Conservation (phyloP, 805 yeast genomes). For the Candida jianshihensis region DNA sequence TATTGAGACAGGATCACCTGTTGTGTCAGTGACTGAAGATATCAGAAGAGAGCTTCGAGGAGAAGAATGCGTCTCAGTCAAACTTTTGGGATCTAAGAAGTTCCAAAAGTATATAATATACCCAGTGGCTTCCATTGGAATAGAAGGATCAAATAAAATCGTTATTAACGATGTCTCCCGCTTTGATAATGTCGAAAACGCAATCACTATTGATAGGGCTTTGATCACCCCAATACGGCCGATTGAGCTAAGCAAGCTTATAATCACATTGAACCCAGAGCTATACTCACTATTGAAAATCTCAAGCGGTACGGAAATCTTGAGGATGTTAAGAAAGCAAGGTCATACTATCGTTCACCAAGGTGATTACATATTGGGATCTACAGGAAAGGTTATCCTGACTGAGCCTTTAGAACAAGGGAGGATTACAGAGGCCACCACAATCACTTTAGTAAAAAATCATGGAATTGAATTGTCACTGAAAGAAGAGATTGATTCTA, state of each 20-base stretch:
- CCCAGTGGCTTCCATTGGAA: slow-evolving; percentile 2
- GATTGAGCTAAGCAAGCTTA: slow-evolving; percentile 10
- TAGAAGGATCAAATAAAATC: slow-evolving; percentile 7
- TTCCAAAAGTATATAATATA: slow-evolving; percentile 5
- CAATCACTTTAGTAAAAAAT: slow-evolving; percentile 44
- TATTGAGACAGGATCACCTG: neutral
- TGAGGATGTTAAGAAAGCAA: slow-evolving; percentile 5
- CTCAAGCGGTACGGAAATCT: slow-evolving; percentile 12
- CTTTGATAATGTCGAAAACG: slow-evolving; percentile 6
- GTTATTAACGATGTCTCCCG: slow-evolving; percentile 5
- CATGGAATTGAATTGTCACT: neutral
- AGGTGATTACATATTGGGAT: slow-evolving; percentile 10
- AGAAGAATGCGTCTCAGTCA: slow-evolving; percentile 10
- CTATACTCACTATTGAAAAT: slow-evolving; percentile 13
- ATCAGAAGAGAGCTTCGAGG: neutral
- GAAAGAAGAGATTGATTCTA: neutral
- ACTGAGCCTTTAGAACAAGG: slow-evolving; percentile 80
- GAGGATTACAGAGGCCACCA: slow-evolving; percentile 35
- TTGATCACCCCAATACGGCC: slow-evolving; percentile 10
- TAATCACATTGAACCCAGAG: slow-evolving; percentile 18
- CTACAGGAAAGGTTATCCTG: slow-evolving; percentile 40
- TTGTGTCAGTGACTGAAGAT: slow-evolving; percentile 4
- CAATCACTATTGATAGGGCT: slow-evolving; percentile 16
- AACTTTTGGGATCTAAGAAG: slow-evolving; percentile 12
- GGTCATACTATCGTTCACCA: slow-evolving; percentile 13